phyloP scores from a whole-genome alignment of 441 rosid genomes.

The Euphorbia celastroides region DNA sequence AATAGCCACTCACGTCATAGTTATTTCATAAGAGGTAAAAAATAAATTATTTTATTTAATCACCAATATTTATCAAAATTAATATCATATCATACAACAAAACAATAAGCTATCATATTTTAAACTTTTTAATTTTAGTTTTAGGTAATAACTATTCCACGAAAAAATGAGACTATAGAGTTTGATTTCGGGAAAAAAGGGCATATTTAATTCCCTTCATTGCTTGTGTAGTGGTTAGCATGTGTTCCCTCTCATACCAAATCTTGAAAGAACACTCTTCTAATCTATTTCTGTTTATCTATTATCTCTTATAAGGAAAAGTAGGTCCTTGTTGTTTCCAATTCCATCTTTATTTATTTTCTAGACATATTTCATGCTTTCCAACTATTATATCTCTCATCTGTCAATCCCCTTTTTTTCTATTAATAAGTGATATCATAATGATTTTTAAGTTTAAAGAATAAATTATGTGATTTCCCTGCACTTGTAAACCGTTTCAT shows the following conservation, averaged over 20 bases:
- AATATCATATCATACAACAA: no score
- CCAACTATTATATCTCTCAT: conserved; percentile 26
- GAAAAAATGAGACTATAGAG: no score
- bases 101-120: no score
- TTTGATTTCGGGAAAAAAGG: no score
- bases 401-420: conserved; percentile 12
- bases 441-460: background rate
- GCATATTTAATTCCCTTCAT: conserved; percentile 21
- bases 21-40: no score
- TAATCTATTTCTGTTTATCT: conserved; percentile 26
- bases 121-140: no score
- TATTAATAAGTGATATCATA: background rate
- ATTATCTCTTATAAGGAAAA: conserved; percentile 10
- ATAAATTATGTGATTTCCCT: background rate
- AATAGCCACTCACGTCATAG: no score
- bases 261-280: conserved; percentile 19
- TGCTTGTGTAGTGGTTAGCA: conserved; percentile 31
- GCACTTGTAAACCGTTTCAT: background rate
- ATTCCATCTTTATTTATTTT: conserved; percentile 9
- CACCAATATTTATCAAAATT: no score
- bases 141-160: no score
- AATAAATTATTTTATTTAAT: no score
- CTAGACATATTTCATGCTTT: conserved; percentile 12
- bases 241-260: conserved; percentile 20
- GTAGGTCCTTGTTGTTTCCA: conserved; percentile 20